Conservation (phyloP, 225 moss, liverwort and hornwort species). For the Polytrichum formosum region DNA sequence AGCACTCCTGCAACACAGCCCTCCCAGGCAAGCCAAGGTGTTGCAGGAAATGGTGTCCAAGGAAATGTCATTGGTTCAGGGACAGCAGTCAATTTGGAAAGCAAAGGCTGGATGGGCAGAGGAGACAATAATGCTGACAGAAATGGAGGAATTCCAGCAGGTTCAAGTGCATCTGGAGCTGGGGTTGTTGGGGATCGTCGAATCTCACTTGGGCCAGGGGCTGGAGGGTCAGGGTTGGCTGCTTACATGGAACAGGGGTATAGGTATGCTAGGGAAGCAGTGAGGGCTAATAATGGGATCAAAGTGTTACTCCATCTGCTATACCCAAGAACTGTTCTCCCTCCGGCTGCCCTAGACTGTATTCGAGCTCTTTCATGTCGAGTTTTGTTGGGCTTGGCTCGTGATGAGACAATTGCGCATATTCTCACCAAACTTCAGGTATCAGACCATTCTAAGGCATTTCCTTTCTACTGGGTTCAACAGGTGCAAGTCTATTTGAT, state of each 20-base stretch:
- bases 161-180: constrained; percentile 56
- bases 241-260: constrained; percentile 99
- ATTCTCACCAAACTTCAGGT: constrained; percentile 98
- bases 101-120: constrained; percentile 71
- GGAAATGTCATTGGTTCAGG: constrained; percentile 32
- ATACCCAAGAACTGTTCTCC: constrained; percentile 76
- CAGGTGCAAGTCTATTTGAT: too few species aligned
- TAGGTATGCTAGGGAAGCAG: constrained; percentile 94
- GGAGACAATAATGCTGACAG: constrained; percentile 55
- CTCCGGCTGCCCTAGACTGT: constrained; percentile 85
- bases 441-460: background rate
- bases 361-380: constrained; percentile 97
- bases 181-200: constrained; percentile 94
- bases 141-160: constrained; percentile 60
- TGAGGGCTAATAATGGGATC: constrained; percentile 92
- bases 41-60: constrained; percentile 39
- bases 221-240: constrained; percentile 94
- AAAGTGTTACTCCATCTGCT: constrained; percentile 95
- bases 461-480: too few species aligned
- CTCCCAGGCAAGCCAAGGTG: constrained; percentile 47
- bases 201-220: constrained; percentile 94
- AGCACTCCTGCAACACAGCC: constrained; percentile 51
- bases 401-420: constrained; percentile 95
- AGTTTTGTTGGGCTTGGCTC: constrained; percentile 85
- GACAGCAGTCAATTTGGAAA: constrained; percentile 55